These are phyloP conservation scores for Arabidopsis thaliana DNA, from an alignment of 345 rosid genomes.

Conservation along the genomic window TAIR10.1 NC_003070.9:16621501-16622000, in stretches of 20 bases:
- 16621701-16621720: conserved; percentile 30
- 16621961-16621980: conserved; percentile 12
- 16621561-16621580: conserved; percentile 75
- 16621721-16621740: conserved; percentile 33
- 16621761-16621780: conserved; percentile 23
- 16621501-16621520: conserved; percentile 72
- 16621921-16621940: conserved; percentile 14
- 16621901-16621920: conserved; percentile 34
- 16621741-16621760: conserved; percentile 30
- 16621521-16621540: conserved; percentile 75
- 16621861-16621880: conserved; percentile 19
- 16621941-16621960: conserved; percentile 20
- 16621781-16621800: conserved; percentile 19
- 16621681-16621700: conserved; percentile 25
- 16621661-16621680: conserved; percentile 19
- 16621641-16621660: conserved; percentile 19
- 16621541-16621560: conserved; percentile 82
- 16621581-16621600: conserved; percentile 65
- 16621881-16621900: conserved; percentile 42
- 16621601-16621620: conserved; percentile 8
- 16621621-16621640: conserved; percentile 15
- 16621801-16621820: conserved; percentile 20
- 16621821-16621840: conserved; percentile 41
- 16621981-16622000: not conserved
- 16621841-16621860: conserved; percentile 41